Conservation (phyloP, 1,284 basidiomycete species). For the Sanghuangporus baumii region DNA sequence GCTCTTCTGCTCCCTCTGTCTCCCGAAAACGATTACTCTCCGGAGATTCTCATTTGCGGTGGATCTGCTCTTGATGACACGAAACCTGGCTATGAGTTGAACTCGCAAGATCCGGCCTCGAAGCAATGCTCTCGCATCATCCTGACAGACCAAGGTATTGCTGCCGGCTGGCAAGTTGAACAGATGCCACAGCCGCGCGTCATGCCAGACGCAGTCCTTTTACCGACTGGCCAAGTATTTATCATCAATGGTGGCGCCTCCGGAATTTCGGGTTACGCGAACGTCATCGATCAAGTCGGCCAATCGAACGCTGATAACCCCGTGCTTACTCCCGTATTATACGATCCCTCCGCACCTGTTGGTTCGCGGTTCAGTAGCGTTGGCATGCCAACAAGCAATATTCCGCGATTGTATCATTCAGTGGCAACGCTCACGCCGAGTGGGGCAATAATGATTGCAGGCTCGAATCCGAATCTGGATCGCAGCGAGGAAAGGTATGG, state of each 20-base stretch:
- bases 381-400: constrained; percentile 62
- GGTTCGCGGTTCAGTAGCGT: constrained; percentile 59
- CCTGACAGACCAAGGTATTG: constrained; percentile 60
- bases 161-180: constrained; percentile 68
- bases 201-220: constrained; percentile 79
- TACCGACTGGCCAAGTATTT: constrained; percentile 73
- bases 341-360: constrained; percentile 54
- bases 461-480: constrained; percentile 81
- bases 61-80: constrained; percentile 67
- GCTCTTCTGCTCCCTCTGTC: constrained; percentile 67
- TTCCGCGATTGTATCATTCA: constrained; percentile 82
- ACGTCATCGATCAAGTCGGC: constrained; percentile 66
- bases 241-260: constrained; percentile 72
- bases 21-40: constrained; percentile 53
- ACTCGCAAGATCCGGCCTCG: constrained; percentile 66
- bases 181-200: constrained; percentile 66
- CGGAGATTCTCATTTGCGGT: constrained; percentile 75
- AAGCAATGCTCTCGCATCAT: constrained; percentile 68
- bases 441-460: constrained; percentile 71
- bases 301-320: constrained; percentile 78
- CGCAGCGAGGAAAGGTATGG: constrained; percentile 61
- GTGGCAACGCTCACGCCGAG: constrained; percentile 66
- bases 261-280: constrained; percentile 83
- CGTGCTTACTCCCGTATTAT: constrained; percentile 67
- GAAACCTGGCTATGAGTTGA: constrained; percentile 53